Evolutionary conservation across 768 basidiomycete species (phyloP).

Genomic region (Crucibulum laeve): DNA sequence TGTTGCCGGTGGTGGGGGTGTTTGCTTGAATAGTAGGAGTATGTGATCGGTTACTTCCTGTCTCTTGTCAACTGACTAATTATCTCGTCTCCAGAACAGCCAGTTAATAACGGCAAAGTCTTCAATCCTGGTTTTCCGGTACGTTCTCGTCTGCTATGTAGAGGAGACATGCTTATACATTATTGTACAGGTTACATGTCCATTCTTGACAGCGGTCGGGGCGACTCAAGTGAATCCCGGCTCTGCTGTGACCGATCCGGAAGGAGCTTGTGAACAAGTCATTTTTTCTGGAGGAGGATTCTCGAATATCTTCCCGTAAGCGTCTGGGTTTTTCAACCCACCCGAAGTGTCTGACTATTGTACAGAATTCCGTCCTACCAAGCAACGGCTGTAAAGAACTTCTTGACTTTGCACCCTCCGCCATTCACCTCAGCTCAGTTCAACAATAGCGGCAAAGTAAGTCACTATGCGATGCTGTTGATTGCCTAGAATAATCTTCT

Average conservation of each 20-base stretch:
- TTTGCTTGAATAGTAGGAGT: slow-evolving; percentile 41
- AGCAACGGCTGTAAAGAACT: slow-evolving; percentile 30
- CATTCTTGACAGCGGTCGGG: slow-evolving; percentile 52
- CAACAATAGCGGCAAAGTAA: slow-evolving; percentile 41
- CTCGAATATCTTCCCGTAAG: slow-evolving; percentile 36
- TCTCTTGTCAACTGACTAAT: neutral
- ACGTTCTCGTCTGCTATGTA: neutral
- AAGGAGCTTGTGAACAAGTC: slow-evolving; percentile 39
- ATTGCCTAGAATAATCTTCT: neutral
- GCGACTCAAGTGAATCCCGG: slow-evolving; percentile 43
- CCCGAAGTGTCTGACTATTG: slow-evolving; percentile 9
- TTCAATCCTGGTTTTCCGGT: slow-evolving; percentile 24
- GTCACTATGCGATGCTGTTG: neutral
- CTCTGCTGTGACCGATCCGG: slow-evolving; percentile 38
- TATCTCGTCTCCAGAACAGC: slow-evolving; percentile 14
- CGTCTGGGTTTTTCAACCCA: neutral
- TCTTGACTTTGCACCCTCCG: slow-evolving; percentile 34
- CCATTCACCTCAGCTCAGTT: slow-evolving; percentile 34
- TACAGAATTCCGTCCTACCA: slow-evolving; percentile 44
- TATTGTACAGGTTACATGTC: slow-evolving; percentile 32
- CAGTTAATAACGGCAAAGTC: slow-evolving; percentile 12
- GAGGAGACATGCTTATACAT: neutral
- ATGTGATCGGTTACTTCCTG: slow-evolving; percentile 6
- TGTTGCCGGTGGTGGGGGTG: slow-evolving; percentile 33
- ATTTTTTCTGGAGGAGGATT: slow-evolving; percentile 53